Conservation (phyloP, 2,329 filamentous ascomycete species). For the Orbilia ellipsospora region DNA sequence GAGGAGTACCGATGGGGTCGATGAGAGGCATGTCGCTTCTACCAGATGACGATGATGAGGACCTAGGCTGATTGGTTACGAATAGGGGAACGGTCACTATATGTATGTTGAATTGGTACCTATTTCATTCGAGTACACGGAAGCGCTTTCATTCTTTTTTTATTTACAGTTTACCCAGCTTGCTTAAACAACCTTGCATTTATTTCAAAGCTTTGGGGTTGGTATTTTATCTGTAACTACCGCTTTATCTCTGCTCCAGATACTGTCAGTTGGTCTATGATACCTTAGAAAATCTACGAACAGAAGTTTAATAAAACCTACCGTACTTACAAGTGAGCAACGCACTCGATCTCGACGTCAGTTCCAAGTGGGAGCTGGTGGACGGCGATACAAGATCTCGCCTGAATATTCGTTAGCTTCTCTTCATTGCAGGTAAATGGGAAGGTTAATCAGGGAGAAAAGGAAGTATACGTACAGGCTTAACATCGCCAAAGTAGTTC, state of each 20-base stretch:
- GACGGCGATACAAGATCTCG: conserved; percentile 89
- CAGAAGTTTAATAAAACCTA: conserved; percentile 37
- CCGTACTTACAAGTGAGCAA: conserved; percentile 72
- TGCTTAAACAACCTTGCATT: not conserved
- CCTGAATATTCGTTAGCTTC: conserved; percentile 17
- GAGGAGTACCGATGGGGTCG: conserved; percentile 3
- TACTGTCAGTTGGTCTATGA: not conserved
- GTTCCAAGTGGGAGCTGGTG: conserved; percentile 88
- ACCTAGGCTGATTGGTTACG: conserved; percentile 17
- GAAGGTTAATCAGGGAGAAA: not conserved
- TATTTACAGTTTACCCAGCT: conserved; percentile 1
- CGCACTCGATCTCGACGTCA: conserved; percentile 89
- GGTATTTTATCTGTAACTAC: conserved; percentile 33
- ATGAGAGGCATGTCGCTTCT: conserved; percentile 7
- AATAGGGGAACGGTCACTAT: not conserved
- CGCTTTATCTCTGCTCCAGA: conserved; percentile 23
- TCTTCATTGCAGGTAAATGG: not conserved
- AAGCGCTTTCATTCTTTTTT: not conserved
- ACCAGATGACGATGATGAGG: not conserved
- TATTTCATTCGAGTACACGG: too few species aligned
- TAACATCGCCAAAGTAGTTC: conserved; percentile 72
- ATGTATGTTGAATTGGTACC: too few species aligned
- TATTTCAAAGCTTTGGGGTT: conserved; percentile 33
- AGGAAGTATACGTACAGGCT: conserved; percentile 60
- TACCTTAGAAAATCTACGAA: not conserved